Conservation (phyloP, 2,329 filamentous ascomycete genomes). For the Nemania sp. region DNA sequence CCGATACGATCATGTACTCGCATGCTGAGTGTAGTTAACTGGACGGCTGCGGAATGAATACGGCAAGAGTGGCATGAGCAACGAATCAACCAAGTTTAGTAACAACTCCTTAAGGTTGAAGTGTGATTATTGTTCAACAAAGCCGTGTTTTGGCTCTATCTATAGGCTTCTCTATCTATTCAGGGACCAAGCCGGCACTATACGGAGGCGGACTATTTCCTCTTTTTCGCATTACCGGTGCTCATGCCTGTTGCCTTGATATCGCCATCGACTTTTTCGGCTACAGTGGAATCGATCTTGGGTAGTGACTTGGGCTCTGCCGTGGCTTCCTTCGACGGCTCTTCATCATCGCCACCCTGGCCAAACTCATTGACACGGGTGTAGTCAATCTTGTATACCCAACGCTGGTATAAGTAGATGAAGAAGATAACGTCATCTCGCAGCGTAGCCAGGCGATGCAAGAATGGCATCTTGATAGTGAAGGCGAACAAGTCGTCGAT, state of each 20-base stretch:
- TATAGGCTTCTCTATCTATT: conserved; percentile 8
- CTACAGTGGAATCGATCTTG: conserved; percentile 31
- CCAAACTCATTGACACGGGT: conserved; percentile 95
- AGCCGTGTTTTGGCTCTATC: conserved; percentile 5
- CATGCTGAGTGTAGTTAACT: no score
- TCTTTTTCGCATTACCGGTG: conserved; percentile 52
- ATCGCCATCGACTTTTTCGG: conserved; percentile 40
- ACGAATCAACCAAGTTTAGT: no score
- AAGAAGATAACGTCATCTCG: conserved; percentile 98
- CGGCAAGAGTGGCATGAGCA: no score
- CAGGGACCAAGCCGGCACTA: no score
- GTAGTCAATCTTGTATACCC: conserved; percentile 90
- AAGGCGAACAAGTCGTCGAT: conserved; percentile 99
- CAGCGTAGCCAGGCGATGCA: conserved; percentile 89
- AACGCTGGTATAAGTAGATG: conserved; percentile 92
- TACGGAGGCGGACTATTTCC: conserved; percentile 44
- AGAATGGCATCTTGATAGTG: conserved; percentile 97
- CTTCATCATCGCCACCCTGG: conserved; percentile 91
- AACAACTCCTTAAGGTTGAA: no score
- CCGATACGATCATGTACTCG: no score
- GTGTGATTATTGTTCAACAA: no score
- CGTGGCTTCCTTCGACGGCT: conserved; percentile 42
- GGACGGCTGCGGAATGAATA: no score
- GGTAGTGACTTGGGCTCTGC: conserved; percentile 44
- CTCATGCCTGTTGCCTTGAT: conserved; percentile 56